These are phyloP conservation scores for Diaporthe velutina DNA, from an alignment of 2,329 filamentous ascomycete genomes.

Conservation along the genomic window DNA sequence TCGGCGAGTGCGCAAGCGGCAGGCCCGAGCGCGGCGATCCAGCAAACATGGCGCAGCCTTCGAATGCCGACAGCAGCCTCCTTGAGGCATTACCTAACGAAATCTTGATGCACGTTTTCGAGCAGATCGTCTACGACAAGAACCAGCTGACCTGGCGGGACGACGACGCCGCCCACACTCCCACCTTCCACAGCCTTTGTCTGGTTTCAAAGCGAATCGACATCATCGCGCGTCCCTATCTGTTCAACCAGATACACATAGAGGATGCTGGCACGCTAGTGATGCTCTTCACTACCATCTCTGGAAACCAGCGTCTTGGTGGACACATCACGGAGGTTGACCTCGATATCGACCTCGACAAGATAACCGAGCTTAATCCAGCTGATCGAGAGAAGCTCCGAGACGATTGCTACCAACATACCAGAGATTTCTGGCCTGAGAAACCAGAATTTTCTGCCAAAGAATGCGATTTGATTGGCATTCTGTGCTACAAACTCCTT, in stretches of 20 bases:
- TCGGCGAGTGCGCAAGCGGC: no score
- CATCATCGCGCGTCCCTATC: not conserved
- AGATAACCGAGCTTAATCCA: no score
- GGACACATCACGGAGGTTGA: not conserved
- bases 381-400: not conserved
- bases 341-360: not conserved
- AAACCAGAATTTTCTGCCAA: accelerated
- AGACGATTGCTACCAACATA: not conserved
- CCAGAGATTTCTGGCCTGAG: no score
- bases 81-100: not conserved
- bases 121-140: not conserved
- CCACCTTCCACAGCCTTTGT: not conserved
- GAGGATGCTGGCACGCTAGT: not conserved
- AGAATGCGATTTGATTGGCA: not conserved
- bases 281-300: not conserved
- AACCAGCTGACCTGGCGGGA: no score
- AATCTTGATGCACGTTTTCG: not conserved
- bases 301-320: not conserved
- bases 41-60: not conserved
- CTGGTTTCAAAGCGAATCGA: not conserved
- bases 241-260: not conserved
- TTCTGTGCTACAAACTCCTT: not conserved
- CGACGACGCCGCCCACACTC: not conserved
- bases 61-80: not conserved
- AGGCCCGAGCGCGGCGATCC: not conserved